Percentiles rank a stretch among this genome's conserved stretches.
Evolutionary conservation across 2,329 filamentous ascomycete species (phyloP).

Genomic region (Aspergillus glaucus): DNA sequence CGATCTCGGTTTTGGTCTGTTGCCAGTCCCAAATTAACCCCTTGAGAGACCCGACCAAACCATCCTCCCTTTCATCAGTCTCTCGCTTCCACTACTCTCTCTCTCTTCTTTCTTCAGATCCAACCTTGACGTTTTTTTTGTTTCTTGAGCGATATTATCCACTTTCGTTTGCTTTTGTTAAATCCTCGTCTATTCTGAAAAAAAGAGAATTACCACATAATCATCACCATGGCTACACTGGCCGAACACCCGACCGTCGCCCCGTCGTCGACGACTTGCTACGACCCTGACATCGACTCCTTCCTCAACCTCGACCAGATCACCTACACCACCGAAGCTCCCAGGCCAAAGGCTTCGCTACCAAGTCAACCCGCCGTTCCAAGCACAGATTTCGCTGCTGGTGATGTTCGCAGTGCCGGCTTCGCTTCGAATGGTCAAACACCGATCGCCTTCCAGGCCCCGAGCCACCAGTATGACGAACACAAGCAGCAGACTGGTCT

Average conservation of each 20-base stretch:
- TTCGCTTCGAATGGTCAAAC: constrained; percentile 33
- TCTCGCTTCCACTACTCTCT: not conserved
- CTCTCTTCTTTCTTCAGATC: not conserved
- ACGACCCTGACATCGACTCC: constrained; percentile 41
- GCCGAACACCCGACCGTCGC: constrained; percentile 27
- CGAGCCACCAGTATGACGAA: constrained; percentile 90
- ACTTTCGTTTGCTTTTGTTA: too few relatives aligned
- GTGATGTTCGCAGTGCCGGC: constrained; percentile 26
- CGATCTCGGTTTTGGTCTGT: too few relatives aligned
- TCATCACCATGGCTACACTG: constrained; percentile 26
- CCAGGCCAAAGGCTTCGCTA: constrained; percentile 31
- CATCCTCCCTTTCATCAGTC: too few relatives aligned
- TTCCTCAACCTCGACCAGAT: constrained; percentile 44
- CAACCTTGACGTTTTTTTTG: not conserved
- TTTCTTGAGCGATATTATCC: too few relatives aligned
- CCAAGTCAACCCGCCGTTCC: constrained; percentile 32
- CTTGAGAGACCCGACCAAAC: too few relatives aligned
- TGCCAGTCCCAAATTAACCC: too few relatives aligned
- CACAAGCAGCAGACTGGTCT: constrained; percentile 95
- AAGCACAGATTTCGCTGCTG: constrained; percentile 27
- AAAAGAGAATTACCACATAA: too few relatives aligned
- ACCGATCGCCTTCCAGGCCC: constrained; percentile 62
- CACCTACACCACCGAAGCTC: constrained; percentile 32
- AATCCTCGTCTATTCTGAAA: too few relatives aligned
- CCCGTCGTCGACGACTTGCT: constrained; percentile 23